Percentiles rank a stretch among this genome's conserved stretches.
Conservation (phyloP, 148 eudicot genomes). For the Polygonum aviculare region DNA sequence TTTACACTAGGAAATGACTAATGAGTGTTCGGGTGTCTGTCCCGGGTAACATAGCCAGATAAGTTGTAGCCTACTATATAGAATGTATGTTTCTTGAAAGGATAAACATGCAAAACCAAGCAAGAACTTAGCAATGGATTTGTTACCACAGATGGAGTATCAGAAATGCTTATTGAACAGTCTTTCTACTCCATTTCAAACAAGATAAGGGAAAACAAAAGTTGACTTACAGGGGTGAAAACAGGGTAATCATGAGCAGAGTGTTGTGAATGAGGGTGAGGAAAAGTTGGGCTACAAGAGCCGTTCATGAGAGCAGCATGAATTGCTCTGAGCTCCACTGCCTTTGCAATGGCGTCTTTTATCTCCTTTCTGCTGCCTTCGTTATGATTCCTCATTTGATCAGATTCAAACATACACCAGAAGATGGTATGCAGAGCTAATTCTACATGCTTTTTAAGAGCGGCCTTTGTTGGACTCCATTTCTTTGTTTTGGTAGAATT, state of each 20-base stretch:
- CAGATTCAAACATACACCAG: neutral
- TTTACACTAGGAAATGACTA: too few species aligned
- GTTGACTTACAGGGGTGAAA: slow-evolving; percentile 77
- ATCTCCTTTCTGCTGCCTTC: slow-evolving; percentile 45
- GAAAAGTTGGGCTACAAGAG: slow-evolving; percentile 26
- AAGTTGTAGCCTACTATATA: too few species aligned
- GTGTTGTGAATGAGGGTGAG: slow-evolving; percentile 27
- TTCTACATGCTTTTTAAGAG: neutral
- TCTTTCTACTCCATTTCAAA: too few species aligned
- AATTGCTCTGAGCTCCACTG: slow-evolving; percentile 78
- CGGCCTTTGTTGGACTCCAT: neutral
- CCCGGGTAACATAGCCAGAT: too few species aligned
- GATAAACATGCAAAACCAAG: too few species aligned
- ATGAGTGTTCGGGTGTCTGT: too few species aligned
- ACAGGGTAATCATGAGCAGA: slow-evolving; percentile 92
- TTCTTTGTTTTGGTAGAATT: neutral
- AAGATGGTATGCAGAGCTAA: neutral
- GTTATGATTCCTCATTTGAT: neutral
- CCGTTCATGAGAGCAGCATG: slow-evolving; percentile 66
- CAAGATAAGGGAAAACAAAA: neutral
- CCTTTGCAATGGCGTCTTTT: slow-evolving; percentile 72
- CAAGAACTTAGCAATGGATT: too few species aligned
- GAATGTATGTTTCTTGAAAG: too few species aligned
- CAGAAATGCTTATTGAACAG: too few species aligned
- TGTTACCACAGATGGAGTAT: too few species aligned